A percentile compares a stretch with the other conserved stretches of the same genome.
Conservation (phyloP, 306 rosid genomes). For the Coriaria nepalensis region DNA sequence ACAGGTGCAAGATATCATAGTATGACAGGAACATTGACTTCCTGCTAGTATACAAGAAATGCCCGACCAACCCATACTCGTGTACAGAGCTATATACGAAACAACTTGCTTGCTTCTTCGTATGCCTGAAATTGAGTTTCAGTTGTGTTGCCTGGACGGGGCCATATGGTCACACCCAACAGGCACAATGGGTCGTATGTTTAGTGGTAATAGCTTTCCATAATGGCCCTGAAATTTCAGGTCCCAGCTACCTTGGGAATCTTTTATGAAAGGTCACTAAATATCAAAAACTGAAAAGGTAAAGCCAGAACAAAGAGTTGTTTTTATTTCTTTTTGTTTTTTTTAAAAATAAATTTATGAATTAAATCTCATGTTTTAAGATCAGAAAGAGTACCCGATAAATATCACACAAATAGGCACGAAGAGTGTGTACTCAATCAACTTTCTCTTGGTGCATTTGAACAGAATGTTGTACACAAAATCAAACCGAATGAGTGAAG, state of each 20-base stretch:
- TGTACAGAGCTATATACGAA: too few relatives aligned
- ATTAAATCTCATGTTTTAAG: not conserved
- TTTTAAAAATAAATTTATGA: not conserved
- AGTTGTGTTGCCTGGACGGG: conserved; percentile 44
- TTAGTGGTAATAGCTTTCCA: conserved; percentile 85
- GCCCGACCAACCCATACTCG: too few relatives aligned
- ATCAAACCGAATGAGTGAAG: conserved; percentile 70
- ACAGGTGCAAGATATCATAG: too few relatives aligned
- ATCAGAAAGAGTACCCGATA: conserved; percentile 36
- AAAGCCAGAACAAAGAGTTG: too few relatives aligned
- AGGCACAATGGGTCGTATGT: conserved; percentile 63
- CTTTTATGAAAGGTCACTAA: conserved; percentile 3
- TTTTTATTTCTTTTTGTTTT: not conserved
- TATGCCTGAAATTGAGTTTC: conserved; percentile 29
- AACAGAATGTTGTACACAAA: conserved; percentile 57
- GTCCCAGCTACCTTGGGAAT: conserved; percentile 75
- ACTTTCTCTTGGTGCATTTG: conserved; percentile 78
- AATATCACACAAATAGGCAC: conserved; percentile 64
- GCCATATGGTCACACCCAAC: conserved; percentile 29
- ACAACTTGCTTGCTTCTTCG: conserved; percentile 3
- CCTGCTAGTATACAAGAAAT: too few relatives aligned
- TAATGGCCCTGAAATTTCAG: conserved; percentile 53
- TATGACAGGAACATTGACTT: too few relatives aligned
- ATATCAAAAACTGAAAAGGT: not conserved
- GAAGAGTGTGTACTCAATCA: conserved; percentile 50